Evolutionary conservation across 23 red algal species (phyloP).

Genomic region (Gracilaria gracilis): DNA sequence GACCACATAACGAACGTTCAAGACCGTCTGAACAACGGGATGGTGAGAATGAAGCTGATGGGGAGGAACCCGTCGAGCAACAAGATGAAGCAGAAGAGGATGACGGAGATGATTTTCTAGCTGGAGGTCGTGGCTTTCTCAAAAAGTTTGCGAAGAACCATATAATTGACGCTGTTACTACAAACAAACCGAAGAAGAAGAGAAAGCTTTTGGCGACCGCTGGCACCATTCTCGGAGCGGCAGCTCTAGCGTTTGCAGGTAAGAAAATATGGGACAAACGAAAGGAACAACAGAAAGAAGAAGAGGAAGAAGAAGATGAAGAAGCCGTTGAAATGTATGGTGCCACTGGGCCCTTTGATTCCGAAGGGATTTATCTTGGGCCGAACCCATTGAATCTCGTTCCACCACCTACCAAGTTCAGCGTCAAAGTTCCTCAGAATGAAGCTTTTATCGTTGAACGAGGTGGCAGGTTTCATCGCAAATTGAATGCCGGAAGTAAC

Average conservation of each 20-base stretch:
- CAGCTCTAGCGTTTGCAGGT: background rate
- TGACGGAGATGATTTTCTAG: background rate
- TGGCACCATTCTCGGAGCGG: background rate
- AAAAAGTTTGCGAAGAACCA: constrained; percentile 11
- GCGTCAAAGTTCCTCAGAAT: constrained; percentile 86
- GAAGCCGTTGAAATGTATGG: constrained; percentile 6
- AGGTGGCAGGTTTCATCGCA: constrained; percentile 76
- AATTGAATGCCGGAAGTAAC: constrained; percentile 82
- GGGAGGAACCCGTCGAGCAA: background rate
- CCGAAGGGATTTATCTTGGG: constrained; percentile 1
- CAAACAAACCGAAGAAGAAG: background rate
- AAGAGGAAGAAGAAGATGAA: constrained; percentile 14
- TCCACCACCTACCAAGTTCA: constrained; percentile 4
- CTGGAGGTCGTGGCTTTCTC: background rate
- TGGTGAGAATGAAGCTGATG: background rate
- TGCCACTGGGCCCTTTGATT: constrained; percentile 11
- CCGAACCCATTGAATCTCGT: constrained; percentile 29
- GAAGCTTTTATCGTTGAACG: constrained; percentile 87
- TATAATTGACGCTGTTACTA: background rate
- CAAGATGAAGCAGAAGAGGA: background rate
- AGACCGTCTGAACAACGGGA: background rate
- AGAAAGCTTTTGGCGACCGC: background rate
- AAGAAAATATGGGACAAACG: constrained; percentile 4
- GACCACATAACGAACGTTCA: background rate
- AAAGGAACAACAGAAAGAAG: constrained; percentile 19